Percentiles rank a stretch among this genome's conserved stretches.
Evolutionary conservation across 2,329 filamentous ascomycete species (phyloP).

Genomic region (Fulvia fulva): DNA sequence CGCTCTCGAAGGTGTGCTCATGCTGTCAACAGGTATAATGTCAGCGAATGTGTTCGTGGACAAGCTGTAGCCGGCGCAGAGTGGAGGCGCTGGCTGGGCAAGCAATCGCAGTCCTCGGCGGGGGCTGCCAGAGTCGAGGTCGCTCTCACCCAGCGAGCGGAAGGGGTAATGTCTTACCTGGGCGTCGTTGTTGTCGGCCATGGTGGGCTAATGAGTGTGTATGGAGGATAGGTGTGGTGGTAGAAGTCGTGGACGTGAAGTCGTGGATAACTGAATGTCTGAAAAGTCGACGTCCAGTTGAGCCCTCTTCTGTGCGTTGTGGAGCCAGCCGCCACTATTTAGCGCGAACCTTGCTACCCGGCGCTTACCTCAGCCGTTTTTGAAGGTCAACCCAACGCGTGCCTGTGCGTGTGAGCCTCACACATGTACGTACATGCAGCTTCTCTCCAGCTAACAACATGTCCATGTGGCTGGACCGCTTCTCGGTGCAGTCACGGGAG

Average conservation of each 20-base stretch:
- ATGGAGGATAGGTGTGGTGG: slow-evolving; percentile 33
- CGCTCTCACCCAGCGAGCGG: background rate
- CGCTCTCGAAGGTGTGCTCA: slow-evolving; percentile 78
- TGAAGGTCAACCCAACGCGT: too few species aligned
- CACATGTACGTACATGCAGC: too few species aligned
- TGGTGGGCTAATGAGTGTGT: slow-evolving; percentile 47
- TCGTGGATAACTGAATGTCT: background rate
- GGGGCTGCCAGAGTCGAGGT: background rate
- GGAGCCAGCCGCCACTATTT: background rate
- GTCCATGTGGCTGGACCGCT: slow-evolving; percentile 84
- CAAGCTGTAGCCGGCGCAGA: background rate
- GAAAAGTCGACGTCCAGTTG: slow-evolving; percentile 16
- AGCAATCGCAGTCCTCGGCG: background rate
- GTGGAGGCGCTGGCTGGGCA: background rate
- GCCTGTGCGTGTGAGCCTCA: too few species aligned
- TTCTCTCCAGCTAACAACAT: too few species aligned
- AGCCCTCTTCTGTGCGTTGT: too few species aligned
- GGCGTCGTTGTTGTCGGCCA: slow-evolving; percentile 58
- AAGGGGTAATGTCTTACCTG: slow-evolving; percentile 50
- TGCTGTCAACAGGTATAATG: slow-evolving; percentile 36
- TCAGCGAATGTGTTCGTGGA: slow-evolving; percentile 10
- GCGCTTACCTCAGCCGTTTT: too few species aligned
- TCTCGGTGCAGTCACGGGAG: slow-evolving; percentile 69
- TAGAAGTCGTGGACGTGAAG: slow-evolving; percentile 22
- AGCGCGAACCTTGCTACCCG: background rate